Percentiles rank a stretch among this genome's conserved stretches.
phyloP scores from a whole-genome alignment of 2,329 filamentous ascomycete genomes.

The Penicillium capsulatum region DNA sequence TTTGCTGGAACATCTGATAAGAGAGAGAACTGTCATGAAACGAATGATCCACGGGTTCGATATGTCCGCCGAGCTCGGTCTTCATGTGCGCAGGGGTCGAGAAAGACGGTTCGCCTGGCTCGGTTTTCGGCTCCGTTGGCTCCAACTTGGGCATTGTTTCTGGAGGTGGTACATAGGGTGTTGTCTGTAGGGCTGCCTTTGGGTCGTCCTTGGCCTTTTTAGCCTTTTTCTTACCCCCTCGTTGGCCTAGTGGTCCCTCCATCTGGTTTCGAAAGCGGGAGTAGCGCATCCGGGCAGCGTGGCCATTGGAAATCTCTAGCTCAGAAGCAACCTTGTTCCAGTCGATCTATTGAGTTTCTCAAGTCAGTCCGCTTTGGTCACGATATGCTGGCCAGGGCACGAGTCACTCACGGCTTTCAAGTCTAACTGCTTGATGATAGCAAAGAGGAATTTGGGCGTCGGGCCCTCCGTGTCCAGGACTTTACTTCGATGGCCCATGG shows the following conservation, averaged over 20 bases:
- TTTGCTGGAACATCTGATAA: no score
- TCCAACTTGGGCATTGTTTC: no score
- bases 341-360: slow-evolving; percentile 43
- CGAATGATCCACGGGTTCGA: no score
- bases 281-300: slow-evolving; percentile 56
- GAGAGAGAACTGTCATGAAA: no score
- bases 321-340: slow-evolving; percentile 51
- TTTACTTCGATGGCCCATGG: slow-evolving; percentile 40
- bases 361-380: background rate
- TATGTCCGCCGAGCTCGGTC: no score
- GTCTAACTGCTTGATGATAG: slow-evolving; percentile 54
- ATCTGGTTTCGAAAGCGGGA: slow-evolving; percentile 53
- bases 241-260: slow-evolving; percentile 38
- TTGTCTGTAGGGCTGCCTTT: background rate
- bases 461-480: slow-evolving; percentile 48
- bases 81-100: no score
- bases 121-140: no score
- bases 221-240: slow-evolving; percentile 26
- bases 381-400: background rate
- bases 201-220: slow-evolving; percentile 17
- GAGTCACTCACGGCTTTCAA: slow-evolving; percentile 45
- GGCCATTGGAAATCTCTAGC: slow-evolving; percentile 53
- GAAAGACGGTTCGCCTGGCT: no score
- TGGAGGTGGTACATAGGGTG: background rate
- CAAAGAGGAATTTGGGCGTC: slow-evolving; percentile 52